Evolutionary conservation across 116 monocot species (phyloP), one percentile per base, ranked within the genome.

Genomic region (Iris pallida): DNA sequence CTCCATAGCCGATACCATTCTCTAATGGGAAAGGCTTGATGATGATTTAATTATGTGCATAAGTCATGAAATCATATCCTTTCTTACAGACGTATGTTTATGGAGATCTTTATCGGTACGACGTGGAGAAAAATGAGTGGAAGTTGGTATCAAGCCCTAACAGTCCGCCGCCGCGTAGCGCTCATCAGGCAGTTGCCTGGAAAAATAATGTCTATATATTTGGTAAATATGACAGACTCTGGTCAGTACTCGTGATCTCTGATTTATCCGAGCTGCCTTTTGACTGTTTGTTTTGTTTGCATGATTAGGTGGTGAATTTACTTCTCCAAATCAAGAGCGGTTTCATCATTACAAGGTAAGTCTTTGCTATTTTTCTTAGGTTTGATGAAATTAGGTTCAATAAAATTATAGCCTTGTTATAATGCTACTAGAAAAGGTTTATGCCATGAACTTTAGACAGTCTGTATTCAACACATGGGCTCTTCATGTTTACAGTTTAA

Each of bases 341-440:
- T 97, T 97, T 71, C 97, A 97, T 80, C 97, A 97, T 73, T 97
- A 97, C 77, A 97, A 90, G 90, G 97, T 85, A 82, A 62, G 47
- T 43, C 42, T 13, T 44, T 61, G 11, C 13, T 55, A 48, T 52
- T 10, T 52, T 10, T 8, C 51, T 49, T 12, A 13, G 15, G 63
- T 47, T 63, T 10, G 44, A 30, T 30, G 30, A 30, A 3, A 30
- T 30, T 3, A 30, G 30, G 30, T 30, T 30, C 30, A 30, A 30
- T 30, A 30, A 30, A 30, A 1, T 30, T 30, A 30, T 30, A 30
- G 30, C 30, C 30, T 30, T 30, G 30, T 1, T 30, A 30, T 30
- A 30, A 3, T 30, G 30, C 30, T 1, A 30, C 30, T 30, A 30
- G 30, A 30, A 30, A 30, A 30, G 30, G n/a, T n/a, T n/a, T 30